Base-by-base conservation (phyloP, 257 asterid species). In the Salvia hispanica region DNA sequence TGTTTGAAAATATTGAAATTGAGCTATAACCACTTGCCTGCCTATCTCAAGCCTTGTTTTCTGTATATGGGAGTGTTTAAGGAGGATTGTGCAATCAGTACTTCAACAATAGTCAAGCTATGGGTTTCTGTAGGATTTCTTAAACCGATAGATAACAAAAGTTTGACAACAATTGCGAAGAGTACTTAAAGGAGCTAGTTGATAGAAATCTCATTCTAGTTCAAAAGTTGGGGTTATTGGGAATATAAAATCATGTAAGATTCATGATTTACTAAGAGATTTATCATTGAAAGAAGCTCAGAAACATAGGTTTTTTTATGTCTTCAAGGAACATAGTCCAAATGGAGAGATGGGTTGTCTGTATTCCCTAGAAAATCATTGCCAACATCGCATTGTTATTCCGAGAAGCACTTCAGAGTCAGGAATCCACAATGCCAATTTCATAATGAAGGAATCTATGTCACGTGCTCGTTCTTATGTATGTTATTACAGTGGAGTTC, bases 71-170 rank as follows among this genome's bases (percentile, higher is more conserved):
- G n/a, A 3, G 15, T 46, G 52, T 51, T 51, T 51, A 5, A 5
- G 66, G 66, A 74, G 63, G 75, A 74, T 15, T 1, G 4, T n/a
- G 3, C 3, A 7, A 57, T 62, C 52, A 28, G 14, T 9, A 67
- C 47, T 18, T 39, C 79, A 0, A 3, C 15, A 3, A 34, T 75
- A 34, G 69, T 55, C 40, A 62, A 39, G 9, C 52, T 52, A 48
- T 67, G 74, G 78, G 66, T 74, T 12, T 69, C 60, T 1, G 79
- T 69, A 46, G 75, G 71, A 9, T 67, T 74, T 33, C 0, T 74
- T 3, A 67, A 55, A n/a, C 74, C 74, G 25, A 10, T 8, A 6
- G 7, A 3, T 8, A 31, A 16, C 0, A 57, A 52, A 52, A 43
- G 45, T 8, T 60, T 58, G 50, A 73, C 66, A 60, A 63, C 53